Evolutionary conservation across 495 filamentous ascomycete species (phyloP).

Genomic region (Chaetomium fimeti): DNA sequence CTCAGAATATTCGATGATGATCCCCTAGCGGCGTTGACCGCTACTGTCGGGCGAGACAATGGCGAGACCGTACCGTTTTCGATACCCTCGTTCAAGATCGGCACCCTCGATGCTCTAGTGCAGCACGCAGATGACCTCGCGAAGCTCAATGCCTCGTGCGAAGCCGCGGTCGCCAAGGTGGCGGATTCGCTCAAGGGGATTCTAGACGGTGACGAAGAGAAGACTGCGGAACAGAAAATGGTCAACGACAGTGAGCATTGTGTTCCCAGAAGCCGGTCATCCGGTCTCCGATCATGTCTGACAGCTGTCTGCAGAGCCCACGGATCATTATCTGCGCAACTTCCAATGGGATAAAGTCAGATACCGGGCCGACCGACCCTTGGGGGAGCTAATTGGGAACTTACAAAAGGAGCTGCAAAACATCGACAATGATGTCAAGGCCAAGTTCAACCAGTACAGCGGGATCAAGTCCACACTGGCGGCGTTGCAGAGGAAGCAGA

Average conservation of each 20-base stretch:
- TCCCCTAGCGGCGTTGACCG: slow-evolving; percentile 68
- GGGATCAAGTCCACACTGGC: slow-evolving; percentile 77
- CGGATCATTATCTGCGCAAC: slow-evolving; percentile 83
- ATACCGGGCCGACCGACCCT: slow-evolving; percentile 85
- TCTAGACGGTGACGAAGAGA: slow-evolving; percentile 77
- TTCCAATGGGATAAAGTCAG: slow-evolving; percentile 97
- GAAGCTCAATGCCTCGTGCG: slow-evolving; percentile 78
- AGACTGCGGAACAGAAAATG: slow-evolving; percentile 80
- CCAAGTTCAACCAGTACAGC: slow-evolving; percentile 91
- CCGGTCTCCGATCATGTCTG: slow-evolving; percentile 15
- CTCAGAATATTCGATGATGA: slow-evolving; percentile 62
- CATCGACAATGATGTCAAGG: slow-evolving; percentile 91
- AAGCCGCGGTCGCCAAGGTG: slow-evolving; percentile 82
- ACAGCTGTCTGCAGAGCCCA: slow-evolving; percentile 63
- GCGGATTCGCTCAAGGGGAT: slow-evolving; percentile 78
- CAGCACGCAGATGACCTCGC: slow-evolving; percentile 93
- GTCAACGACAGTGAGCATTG: slow-evolving; percentile 86
- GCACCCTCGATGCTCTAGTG: slow-evolving; percentile 91
- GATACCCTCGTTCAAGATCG: slow-evolving; percentile 95
- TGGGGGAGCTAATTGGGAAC: slow-evolving; percentile 79
- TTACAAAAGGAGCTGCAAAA: slow-evolving; percentile 85
- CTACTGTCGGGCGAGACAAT: slow-evolving; percentile 70
- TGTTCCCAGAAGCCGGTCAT: not conserved
- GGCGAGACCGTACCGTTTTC: slow-evolving; percentile 73
- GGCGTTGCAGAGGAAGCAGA: slow-evolving; percentile 79